phyloP scores from a whole-genome alignment of 2,329 filamentous ascomycete species.

The Colletotrichum incanum region DNA sequence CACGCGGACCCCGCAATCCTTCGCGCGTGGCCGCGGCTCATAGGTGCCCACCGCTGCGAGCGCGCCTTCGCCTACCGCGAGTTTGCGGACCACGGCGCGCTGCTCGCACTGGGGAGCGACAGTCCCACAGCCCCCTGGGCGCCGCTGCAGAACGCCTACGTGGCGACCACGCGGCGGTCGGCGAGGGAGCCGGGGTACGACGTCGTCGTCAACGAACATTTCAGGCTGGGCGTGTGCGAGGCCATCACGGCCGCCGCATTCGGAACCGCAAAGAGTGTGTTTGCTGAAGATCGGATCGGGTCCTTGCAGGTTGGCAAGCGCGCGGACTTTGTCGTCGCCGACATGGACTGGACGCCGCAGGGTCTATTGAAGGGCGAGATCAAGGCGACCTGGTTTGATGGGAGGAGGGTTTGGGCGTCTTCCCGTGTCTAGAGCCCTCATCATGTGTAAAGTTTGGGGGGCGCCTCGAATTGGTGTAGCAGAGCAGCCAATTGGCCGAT shows the following conservation, averaged over 20 bases:
- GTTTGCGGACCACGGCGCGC: constrained; percentile 65
- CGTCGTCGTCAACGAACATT: constrained; percentile 62
- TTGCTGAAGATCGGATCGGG: constrained; percentile 64
- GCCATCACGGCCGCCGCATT: constrained; percentile 63
- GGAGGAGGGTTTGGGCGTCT: constrained; percentile 53
- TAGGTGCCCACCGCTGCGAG: constrained; percentile 64
- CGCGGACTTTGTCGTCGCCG: constrained; percentile 68
- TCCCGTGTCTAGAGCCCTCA: constrained; percentile 4
- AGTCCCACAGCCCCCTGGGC: constrained; percentile 67
- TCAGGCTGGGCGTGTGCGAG: constrained; percentile 62
- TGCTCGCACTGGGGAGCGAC: constrained; percentile 67
- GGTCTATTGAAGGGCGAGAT: constrained; percentile 60
- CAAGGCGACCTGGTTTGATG: constrained; percentile 64
- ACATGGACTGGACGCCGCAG: constrained; percentile 63
- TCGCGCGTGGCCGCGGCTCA: constrained; percentile 67
- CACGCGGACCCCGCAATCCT: constrained; percentile 70
- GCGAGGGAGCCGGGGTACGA: constrained; percentile 59
- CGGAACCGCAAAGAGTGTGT: constrained; percentile 66
- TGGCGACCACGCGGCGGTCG: constrained; percentile 66
- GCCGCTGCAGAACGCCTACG: constrained; percentile 65
- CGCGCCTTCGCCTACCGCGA: constrained; percentile 72
- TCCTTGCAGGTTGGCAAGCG: constrained; percentile 63
- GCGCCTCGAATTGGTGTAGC: not conserved
- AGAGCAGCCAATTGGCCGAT: not conserved
- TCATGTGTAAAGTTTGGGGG: no score